These are phyloP conservation scores for Lycium barbarum DNA, from an alignment of 257 asterid genomes.

Conservation along the genomic window DNA sequence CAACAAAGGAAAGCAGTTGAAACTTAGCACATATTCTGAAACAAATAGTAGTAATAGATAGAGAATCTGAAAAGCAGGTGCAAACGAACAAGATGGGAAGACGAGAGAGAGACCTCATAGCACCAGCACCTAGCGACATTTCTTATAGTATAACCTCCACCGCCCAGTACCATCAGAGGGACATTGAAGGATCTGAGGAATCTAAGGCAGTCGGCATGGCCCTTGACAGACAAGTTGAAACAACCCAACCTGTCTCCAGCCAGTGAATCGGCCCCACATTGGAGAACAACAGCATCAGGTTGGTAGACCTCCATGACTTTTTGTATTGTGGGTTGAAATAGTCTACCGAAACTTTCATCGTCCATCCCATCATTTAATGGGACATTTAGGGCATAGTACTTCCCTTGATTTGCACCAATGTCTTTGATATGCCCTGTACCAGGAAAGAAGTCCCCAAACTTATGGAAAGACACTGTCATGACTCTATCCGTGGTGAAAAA, in stretches of 20 bases:
- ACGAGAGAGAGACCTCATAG: conserved; percentile 54
- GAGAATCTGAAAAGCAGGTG: not conserved
- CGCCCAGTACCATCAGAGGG: conserved; percentile 76
- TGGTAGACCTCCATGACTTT: conserved; percentile 71
- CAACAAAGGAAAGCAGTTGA: conserved; percentile 37
- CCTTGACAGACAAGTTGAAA: conserved; percentile 69
- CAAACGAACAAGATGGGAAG: conserved; percentile 9
- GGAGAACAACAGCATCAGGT: conserved; percentile 76
- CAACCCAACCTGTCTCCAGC: conserved; percentile 74
- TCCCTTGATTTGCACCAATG: conserved; percentile 53
- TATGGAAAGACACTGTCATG: conserved; percentile 75
- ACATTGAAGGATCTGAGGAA: conserved; percentile 70
- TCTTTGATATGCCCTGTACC: conserved; percentile 70
- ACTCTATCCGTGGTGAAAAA: conserved; percentile 70
- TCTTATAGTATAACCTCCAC: conserved; percentile 74
- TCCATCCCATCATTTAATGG: conserved; percentile 68
- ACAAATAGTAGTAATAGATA: not conserved
- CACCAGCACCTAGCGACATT: conserved; percentile 80
- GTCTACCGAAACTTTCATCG: conserved; percentile 52
- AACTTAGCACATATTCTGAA: conserved; percentile 29
- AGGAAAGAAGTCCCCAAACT: conserved; percentile 67
- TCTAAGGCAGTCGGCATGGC: conserved; percentile 73
- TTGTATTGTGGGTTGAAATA: conserved; percentile 61
- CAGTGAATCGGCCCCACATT: conserved; percentile 74
- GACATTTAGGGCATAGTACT: conserved; percentile 63